Evolutionary conservation across 345 rosid genomes (phyloP).

Genomic region (Linum tenue): DNA sequence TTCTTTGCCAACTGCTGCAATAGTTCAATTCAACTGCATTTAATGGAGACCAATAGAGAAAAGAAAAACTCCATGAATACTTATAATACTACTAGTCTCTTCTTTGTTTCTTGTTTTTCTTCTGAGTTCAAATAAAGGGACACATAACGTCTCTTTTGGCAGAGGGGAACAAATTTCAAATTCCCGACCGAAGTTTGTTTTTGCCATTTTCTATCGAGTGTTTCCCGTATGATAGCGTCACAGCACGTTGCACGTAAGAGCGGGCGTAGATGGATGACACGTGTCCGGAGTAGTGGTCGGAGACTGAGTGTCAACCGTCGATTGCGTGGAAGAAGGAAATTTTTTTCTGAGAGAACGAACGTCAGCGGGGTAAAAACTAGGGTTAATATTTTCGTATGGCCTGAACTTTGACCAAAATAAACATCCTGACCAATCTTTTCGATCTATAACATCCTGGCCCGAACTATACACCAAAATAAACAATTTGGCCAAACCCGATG

Average conservation of each 20-base stretch:
- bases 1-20: not conserved
- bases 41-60: slow-evolving; percentile 23
- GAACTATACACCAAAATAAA: too few relatives aligned
- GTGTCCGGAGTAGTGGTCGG: slow-evolving; percentile 5
- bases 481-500: too few relatives aligned
- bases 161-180: slow-evolving; percentile 53
- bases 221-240: slow-evolving; percentile 13
- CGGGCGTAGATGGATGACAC: not conserved
- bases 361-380: too few relatives aligned
- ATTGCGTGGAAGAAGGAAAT: not conserved
- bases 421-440: too few relatives aligned
- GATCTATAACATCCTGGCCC: too few relatives aligned
- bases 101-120: not conserved
- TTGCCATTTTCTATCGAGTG: not conserved
- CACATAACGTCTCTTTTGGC: slow-evolving; percentile 53
- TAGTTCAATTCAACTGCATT: slow-evolving; percentile 40
- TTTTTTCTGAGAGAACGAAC: not conserved
- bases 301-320: not conserved
- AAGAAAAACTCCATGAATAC: not conserved
- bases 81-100: not conserved
- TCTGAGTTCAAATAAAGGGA: slow-evolving; percentile 8
- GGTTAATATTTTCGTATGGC: too few relatives aligned
- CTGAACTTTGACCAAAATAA: too few relatives aligned
- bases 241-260: not conserved
- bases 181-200: slow-evolving; percentile 26